Evolutionary conservation across 2,329 filamentous ascomycete species (phyloP).

Genomic region (Apiospora koreana): DNA sequence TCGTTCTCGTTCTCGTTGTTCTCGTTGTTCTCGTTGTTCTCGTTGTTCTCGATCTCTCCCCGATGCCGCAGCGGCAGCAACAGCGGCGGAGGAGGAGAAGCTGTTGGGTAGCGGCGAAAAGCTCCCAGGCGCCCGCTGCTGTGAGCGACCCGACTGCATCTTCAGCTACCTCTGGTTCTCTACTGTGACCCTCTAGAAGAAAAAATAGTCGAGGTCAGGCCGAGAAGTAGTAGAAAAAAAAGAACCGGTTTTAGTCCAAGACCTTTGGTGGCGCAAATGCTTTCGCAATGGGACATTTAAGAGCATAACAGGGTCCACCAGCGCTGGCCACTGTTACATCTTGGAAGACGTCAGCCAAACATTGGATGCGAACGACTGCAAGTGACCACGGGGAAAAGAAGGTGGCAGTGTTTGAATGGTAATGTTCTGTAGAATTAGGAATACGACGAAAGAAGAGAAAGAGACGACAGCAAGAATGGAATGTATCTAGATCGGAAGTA

Average conservation of each 20-base stretch:
- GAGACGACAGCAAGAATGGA: neutral
- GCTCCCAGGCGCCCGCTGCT: constrained; percentile 43
- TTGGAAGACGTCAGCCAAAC: neutral
- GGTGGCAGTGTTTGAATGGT: too few relatives aligned
- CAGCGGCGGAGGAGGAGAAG: constrained; percentile 29
- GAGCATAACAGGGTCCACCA: neutral
- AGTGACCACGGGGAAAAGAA: neutral
- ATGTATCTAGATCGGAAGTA: too few relatives aligned
- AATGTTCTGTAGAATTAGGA: neutral
- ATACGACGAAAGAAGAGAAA: neutral
- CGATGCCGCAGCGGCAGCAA: constrained; percentile 19
- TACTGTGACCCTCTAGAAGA: neutral
- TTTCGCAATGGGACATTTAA: neutral
- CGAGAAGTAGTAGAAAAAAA: neutral
- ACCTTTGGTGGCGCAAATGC: constrained; percentile 1
- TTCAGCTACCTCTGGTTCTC: neutral
- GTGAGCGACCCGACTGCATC: constrained; percentile 34
- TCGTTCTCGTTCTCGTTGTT: too few relatives aligned
- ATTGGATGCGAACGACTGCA: neutral
- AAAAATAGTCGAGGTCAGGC: neutral
- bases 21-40: too few relatives aligned
- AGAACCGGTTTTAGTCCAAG: neutral
- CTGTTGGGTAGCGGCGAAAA: constrained; percentile 53
- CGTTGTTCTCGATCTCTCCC: constrained; percentile 1
- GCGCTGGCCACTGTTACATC: neutral